phyloP scores from a whole-genome alignment of 2,329 filamentous ascomycete genomes.

The Fusarium bulbicola region DNA sequence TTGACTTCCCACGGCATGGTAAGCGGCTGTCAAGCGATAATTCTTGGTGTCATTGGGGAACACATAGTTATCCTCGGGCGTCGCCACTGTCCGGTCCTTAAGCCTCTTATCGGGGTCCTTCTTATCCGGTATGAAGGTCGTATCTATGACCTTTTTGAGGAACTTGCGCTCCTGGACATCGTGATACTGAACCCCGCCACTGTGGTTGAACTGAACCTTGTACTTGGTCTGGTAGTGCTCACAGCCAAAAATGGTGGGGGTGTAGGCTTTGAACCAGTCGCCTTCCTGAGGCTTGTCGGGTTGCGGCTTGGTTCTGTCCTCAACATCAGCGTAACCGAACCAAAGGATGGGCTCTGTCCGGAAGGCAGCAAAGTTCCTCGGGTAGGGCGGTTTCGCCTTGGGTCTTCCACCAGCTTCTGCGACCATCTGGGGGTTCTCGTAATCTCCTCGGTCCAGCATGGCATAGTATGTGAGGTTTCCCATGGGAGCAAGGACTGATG shows the following conservation, averaged over 20 bases:
- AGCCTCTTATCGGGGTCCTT: conserved; percentile 29
- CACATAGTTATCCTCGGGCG: conserved; percentile 33
- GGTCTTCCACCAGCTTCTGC: conserved; percentile 20
- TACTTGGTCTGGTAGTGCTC: conserved; percentile 39
- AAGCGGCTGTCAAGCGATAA: conserved; percentile 35
- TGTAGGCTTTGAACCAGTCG: conserved; percentile 38
- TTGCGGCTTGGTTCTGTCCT: conserved; percentile 28
- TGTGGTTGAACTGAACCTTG: conserved; percentile 38
- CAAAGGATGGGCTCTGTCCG: conserved; percentile 39
- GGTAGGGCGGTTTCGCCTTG: conserved; percentile 24
- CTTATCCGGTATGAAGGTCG: conserved; percentile 15
- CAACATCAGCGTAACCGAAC: conserved; percentile 39
- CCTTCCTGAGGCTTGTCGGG: conserved; percentile 4
- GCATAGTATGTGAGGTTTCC: conserved; percentile 38
- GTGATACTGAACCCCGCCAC: conserved; percentile 29
- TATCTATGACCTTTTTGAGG: conserved; percentile 32
- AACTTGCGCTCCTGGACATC: conserved; percentile 29
- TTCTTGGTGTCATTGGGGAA: conserved; percentile 23
- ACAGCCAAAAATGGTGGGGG: conserved; percentile 40
- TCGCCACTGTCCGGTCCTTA: conserved; percentile 30
- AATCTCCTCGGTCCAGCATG: conserved; percentile 31
- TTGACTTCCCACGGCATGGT: conserved; percentile 34
- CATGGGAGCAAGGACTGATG: conserved; percentile 23
- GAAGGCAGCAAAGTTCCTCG: conserved; percentile 34
- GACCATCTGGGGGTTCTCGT: conserved; percentile 26